Conservation (phyloP, 2,329 filamentous ascomycete species). For the Emergomyces pasteurianus region DNA sequence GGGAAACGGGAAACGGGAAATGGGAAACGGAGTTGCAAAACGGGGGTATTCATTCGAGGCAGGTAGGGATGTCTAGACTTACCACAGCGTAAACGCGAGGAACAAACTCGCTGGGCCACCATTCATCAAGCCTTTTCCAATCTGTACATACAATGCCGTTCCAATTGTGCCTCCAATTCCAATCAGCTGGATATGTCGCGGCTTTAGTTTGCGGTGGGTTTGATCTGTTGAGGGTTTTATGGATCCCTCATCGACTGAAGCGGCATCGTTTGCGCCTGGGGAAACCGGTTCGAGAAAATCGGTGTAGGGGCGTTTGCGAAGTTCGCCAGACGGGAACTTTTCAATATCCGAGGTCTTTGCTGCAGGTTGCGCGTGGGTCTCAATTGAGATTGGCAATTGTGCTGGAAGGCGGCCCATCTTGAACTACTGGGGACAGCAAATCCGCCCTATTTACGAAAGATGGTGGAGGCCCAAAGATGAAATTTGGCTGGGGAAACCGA, state of each 20-base stretch:
- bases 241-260: background rate
- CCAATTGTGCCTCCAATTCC: constrained; percentile 37
- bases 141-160: constrained; percentile 33
- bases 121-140: constrained; percentile 28
- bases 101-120: constrained; percentile 35
- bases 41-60: background rate
- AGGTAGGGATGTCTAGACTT: constrained; percentile 13
- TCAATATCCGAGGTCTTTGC: background rate
- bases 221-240: constrained; percentile 19
- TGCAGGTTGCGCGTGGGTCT: background rate
- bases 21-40: background rate
- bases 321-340: background rate
- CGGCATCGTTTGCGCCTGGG: background rate
- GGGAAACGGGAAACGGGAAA: too few relatives aligned
- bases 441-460: background rate
- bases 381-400: background rate
- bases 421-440: background rate
- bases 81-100: constrained; percentile 36
- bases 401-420: background rate
- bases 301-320: background rate
- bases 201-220: constrained; percentile 32
- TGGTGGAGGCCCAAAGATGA: background rate
- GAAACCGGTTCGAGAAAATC: background rate
- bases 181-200: constrained; percentile 36
- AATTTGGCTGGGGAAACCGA: background rate